These are phyloP conservation scores for Erucastrum elatum DNA, from an alignment of 345 rosid species.

Conservation along the genomic window DNA sequence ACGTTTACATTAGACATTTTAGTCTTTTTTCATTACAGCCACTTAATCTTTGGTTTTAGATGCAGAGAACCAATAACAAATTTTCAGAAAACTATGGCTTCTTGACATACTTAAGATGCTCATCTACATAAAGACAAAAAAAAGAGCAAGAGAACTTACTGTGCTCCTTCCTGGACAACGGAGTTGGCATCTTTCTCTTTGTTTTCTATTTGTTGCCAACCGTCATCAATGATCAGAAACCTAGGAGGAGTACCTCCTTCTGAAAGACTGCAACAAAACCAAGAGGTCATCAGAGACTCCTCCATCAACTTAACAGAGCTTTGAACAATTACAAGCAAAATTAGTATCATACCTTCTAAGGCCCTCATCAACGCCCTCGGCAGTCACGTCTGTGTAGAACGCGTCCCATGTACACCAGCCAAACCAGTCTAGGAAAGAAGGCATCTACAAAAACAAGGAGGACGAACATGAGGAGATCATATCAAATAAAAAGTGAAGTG, in stretches of 20 bases:
- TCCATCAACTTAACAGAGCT: background rate
- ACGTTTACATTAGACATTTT: too few species aligned
- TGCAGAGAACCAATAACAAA: background rate
- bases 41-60: background rate
- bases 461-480: constrained; percentile 13
- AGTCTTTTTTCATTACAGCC: background rate
- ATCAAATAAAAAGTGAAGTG: constrained; percentile 19
- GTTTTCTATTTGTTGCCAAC: constrained; percentile 96
- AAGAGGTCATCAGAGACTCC: constrained; percentile 28
- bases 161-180: constrained; percentile 95
- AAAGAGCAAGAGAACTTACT: constrained; percentile 56
- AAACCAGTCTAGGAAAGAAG: constrained; percentile 91
- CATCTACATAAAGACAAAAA: constrained; percentile 4
- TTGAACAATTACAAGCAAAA: background rate
- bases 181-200: constrained; percentile 65
- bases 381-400: constrained; percentile 93
- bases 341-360: constrained; percentile 75
- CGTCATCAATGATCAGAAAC: constrained; percentile 93
- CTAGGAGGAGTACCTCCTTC: constrained; percentile 91
- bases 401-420: constrained; percentile 99
- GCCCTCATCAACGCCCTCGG: constrained; percentile 92
- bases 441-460: constrained; percentile 52
- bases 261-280: constrained; percentile 67
- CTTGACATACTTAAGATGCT: background rate
- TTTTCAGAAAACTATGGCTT: background rate